Evolutionary conservation across 192 early-diverging fungal species (phyloP).

Genomic region (Mortierella claussenii): DNA sequence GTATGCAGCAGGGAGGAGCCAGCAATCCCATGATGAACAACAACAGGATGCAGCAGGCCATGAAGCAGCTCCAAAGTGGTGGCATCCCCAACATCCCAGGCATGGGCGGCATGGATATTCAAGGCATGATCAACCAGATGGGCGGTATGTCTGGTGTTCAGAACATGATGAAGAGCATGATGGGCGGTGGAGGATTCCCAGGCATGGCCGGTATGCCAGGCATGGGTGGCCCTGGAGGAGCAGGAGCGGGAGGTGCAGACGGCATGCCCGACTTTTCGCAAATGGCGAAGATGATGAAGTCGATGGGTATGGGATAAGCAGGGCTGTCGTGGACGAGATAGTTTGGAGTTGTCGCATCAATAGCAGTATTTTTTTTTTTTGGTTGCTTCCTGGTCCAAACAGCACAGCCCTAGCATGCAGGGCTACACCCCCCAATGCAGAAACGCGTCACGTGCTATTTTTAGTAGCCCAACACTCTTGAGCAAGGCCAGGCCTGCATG

Average conservation of each 20-base stretch:
- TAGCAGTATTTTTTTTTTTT: too few relatives aligned
- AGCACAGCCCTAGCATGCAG: neutral
- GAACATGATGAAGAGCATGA: slow-evolving; percentile 70
- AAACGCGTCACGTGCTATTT: slow-evolving; percentile 1
- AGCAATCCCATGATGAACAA: slow-evolving; percentile 32
- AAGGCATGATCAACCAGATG: slow-evolving; percentile 78
- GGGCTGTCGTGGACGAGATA: too few relatives aligned
- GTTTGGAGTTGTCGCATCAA: too few relatives aligned
- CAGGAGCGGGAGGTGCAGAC: slow-evolving; percentile 32
- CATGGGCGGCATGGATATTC: slow-evolving; percentile 68
- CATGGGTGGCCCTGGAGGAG: slow-evolving; percentile 2
- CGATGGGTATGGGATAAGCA: slow-evolving; percentile 66
- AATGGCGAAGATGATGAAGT: slow-evolving; percentile 82
- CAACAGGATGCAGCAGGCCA: slow-evolving; percentile 38
- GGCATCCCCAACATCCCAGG: slow-evolving; percentile 46
- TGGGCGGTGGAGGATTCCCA: slow-evolving; percentile 25
- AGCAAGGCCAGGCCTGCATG: neutral
- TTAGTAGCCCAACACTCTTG: neutral
- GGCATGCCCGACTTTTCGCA: slow-evolving; percentile 73
- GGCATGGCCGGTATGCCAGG: slow-evolving; percentile 31
- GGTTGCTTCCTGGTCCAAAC: neutral
- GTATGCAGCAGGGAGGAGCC: slow-evolving; percentile 45
- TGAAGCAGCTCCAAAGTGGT: slow-evolving; percentile 59
- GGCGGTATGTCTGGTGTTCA: slow-evolving; percentile 78
- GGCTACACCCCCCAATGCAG: neutral